Base-by-base conservation (phyloP, 768 basidiomycete genomes). In the Boletellus ananas region DNA sequence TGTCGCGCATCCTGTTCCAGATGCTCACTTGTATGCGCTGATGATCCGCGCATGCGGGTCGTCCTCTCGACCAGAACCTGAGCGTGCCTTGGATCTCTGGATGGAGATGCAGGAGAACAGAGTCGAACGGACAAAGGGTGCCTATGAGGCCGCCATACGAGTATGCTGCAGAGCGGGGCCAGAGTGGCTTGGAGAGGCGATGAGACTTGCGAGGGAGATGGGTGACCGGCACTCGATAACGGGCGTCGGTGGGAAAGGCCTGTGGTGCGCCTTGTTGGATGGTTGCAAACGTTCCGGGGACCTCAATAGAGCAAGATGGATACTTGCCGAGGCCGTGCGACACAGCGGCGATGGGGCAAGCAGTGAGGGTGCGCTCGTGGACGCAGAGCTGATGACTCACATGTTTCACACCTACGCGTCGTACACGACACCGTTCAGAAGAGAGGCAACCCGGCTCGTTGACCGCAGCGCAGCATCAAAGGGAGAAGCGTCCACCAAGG, bases 21-120 rank as follows among this genome's bases (percentile, higher is more conserved):
- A 87, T 54, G 74, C 74, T 13, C 67, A 75, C 20, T 73, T 94
- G 7, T 98, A 92, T 69, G 79, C 83, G 0, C 64, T 80, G 33
- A 96, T 99, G 93, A 92, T 99, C 58, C 78, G 79, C 5, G 87
- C 91, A 0, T 97, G 94, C 55, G 86, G 86, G 1, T 71, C 61
- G 16, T 74, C 76, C 5, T 72, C 78, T 4, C 72, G 72, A 20
- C 82, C 87, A 1, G 87, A 94, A 56, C 90, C 93, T 0, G 92
- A 96, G 63, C 84, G 90, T 37, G 96, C 95, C 0, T 73, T 95
- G 50, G 96, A 99, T 63, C 74, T 98, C 1, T 96, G 89, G 81
- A 83, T 79, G 21, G 95, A 98, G 66, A 93, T 98, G 92, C 89
- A 87, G 2, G 89, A 92, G 59, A 77, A 78, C 27, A 57, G 72